A percentile compares a stretch with the other conserved stretches of the same genome.
Conservation (phyloP, 2,329 filamentous ascomycete genomes). For the Penicillium brasilianum region DNA sequence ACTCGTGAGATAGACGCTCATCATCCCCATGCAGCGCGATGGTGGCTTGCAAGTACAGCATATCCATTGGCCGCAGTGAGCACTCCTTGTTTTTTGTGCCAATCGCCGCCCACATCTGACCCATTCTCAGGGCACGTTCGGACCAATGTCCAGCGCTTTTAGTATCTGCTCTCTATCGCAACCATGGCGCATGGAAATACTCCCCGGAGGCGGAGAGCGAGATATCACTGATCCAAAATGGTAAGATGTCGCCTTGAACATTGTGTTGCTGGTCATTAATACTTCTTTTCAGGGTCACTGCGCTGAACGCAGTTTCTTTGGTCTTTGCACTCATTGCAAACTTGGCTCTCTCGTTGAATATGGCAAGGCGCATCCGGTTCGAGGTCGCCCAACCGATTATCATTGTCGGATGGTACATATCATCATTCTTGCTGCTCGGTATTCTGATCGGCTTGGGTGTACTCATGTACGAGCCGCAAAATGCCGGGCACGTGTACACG, state of each 20-base stretch:
- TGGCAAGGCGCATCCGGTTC: slow-evolving; percentile 62
- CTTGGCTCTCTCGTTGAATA: slow-evolving; percentile 61
- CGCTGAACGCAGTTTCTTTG: slow-evolving; percentile 62
- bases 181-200: slow-evolving; percentile 58
- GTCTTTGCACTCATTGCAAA: slow-evolving; percentile 61
- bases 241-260: slow-evolving; percentile 35
- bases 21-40: slow-evolving; percentile 45
- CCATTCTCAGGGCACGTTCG: slow-evolving; percentile 52
- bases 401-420: slow-evolving; percentile 63
- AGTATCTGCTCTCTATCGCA: slow-evolving; percentile 61
- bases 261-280: neutral
- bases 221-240: slow-evolving; percentile 61
- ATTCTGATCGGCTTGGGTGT: slow-evolving; percentile 55
- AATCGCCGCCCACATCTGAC: neutral
- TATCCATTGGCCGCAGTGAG: slow-evolving; percentile 60
- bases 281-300: slow-evolving; percentile 49
- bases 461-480: slow-evolving; percentile 45
- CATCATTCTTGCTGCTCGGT: slow-evolving; percentile 59
- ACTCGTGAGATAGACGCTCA: slow-evolving; percentile 40
- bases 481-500: slow-evolving; percentile 54
- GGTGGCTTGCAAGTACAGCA: slow-evolving; percentile 67
- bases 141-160: slow-evolving; percentile 61
- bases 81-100: slow-evolving; percentile 24
- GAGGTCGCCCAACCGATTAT: slow-evolving; percentile 63
- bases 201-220: slow-evolving; percentile 53